phyloP scores from a whole-genome alignment of 768 basidiomycete species.

The Hygrocybe coccinea region DNA sequence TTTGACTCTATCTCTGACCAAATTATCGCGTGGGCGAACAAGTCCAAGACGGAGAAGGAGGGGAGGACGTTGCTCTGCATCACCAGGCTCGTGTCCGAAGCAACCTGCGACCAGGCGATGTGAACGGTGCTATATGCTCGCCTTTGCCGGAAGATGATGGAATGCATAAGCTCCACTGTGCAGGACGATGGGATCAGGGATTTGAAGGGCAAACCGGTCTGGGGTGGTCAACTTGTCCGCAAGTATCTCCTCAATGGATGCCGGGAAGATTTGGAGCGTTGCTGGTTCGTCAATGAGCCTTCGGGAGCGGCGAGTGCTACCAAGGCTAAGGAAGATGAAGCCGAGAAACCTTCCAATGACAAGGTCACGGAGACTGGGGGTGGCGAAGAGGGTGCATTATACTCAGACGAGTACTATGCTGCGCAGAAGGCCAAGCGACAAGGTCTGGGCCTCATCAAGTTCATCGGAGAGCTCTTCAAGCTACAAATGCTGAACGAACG shows the following conservation, averaged over 20 bases:
- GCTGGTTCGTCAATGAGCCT: slow-evolving; percentile 83
- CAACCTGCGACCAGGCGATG: slow-evolving; percentile 90
- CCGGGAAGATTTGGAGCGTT: slow-evolving; percentile 94
- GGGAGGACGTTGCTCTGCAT: slow-evolving; percentile 92
- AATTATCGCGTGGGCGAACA: slow-evolving; percentile 75
- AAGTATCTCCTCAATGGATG: slow-evolving; percentile 95
- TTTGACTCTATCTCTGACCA: slow-evolving; percentile 49
- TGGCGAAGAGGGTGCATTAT: slow-evolving; percentile 36
- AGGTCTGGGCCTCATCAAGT: slow-evolving; percentile 60
- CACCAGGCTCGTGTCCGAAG: slow-evolving; percentile 92
- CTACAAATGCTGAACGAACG: slow-evolving; percentile 94
- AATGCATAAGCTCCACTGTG: slow-evolving; percentile 79
- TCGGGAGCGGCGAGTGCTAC: slow-evolving; percentile 54
- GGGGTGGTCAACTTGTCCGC: slow-evolving; percentile 90
- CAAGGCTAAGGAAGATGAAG: slow-evolving; percentile 59
- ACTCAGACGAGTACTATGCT: slow-evolving; percentile 51
- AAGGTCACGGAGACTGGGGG: slow-evolving; percentile 6
- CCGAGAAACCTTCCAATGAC: slow-evolving; percentile 36
- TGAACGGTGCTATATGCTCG: slow-evolving; percentile 98
- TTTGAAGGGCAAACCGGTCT: slow-evolving; percentile 76
- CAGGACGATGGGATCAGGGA: slow-evolving; percentile 82
- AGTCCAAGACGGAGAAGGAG: slow-evolving; percentile 84
- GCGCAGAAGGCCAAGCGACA: slow-evolving; percentile 52
- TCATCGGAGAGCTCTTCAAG: slow-evolving; percentile 98
- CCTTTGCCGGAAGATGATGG: slow-evolving; percentile 92